Conservation (phyloP, 2,329 filamentous ascomycete species). For the Aspergillus latus region DNA sequence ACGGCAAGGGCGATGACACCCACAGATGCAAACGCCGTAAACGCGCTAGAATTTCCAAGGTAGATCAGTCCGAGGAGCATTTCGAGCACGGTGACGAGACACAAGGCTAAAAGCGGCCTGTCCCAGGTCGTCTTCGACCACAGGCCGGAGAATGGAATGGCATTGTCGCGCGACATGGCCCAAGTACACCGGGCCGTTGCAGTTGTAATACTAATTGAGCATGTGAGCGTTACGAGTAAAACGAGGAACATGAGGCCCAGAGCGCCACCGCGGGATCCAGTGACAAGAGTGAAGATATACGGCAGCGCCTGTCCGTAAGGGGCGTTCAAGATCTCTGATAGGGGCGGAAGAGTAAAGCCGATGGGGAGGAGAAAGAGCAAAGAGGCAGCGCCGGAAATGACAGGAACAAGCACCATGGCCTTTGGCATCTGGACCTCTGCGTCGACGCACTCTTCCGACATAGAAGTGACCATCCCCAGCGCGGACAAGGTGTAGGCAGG, state of each 20-base stretch:
- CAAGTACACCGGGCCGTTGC: constrained; percentile 48
- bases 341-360: constrained; percentile 40
- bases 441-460: constrained; percentile 41
- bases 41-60: constrained; percentile 49
- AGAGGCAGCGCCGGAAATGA: constrained; percentile 37
- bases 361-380: constrained; percentile 41
- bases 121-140: constrained; percentile 15
- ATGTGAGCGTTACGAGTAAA: constrained; percentile 31
- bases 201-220: constrained; percentile 36
- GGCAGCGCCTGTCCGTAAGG: constrained; percentile 39
- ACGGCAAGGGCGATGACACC: constrained; percentile 58
- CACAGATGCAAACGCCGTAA: constrained; percentile 54
- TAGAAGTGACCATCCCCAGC: constrained; percentile 61
- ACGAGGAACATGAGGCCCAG: constrained; percentile 29
- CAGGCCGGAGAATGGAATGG: constrained; percentile 28
- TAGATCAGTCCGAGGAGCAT: constrained; percentile 54
- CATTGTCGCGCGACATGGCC: constrained; percentile 30
- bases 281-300: constrained; percentile 34
- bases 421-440: constrained; percentile 37
- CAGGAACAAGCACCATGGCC: constrained; percentile 37
- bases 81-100: constrained; percentile 47
- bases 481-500: constrained; percentile 60
- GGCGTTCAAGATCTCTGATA: constrained; percentile 27
- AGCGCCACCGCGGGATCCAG: constrained; percentile 27
- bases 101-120: constrained; percentile 28